Base-by-base conservation (phyloP, 1,284 basidiomycete species). In the Polyporus tsugae region DNA sequence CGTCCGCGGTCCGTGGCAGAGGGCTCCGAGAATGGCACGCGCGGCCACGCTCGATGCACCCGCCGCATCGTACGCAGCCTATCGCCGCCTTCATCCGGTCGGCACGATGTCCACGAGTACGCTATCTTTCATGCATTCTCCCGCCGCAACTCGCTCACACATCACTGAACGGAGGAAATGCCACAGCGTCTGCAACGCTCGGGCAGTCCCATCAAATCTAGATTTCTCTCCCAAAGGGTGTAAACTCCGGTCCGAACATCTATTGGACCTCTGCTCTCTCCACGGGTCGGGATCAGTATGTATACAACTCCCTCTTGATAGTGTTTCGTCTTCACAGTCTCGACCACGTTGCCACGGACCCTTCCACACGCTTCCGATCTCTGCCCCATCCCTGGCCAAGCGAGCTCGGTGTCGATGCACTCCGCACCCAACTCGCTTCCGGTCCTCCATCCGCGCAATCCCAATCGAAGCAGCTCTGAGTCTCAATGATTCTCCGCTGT, bases 1-100 rank as follows among this genome's bases (percentile, higher is more conserved):
- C 33, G 55, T 38, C 55, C 55, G 19, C 38, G 55, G 55, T 38
- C 55, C 55, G 35, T 58, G 55, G 35, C 52, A 33, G 22, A 29
- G 25, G 22, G 29, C 29, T 33, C 29, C 52, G 36, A 38, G 36
- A 9, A 58, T 17, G 15, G 19, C 33, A 11, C 33, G 17, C 35
- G 29, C 17, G 7, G 35, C 55, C 33, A 22, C 33, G 55, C 35
- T 38, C 36, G 10, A 52, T 25, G n/a, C 22, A 52, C 7, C 55
- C 36, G 35, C 35, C 33, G 19, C 11, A 52, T 3, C 19, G 15
- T 29, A 35, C 52, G 9, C 29, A 55, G 9, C 29, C 17, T 35
- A 55, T 17, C 29, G 13, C 33, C 33, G 52, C 33, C 6, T 55
- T 33, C 52, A 55, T 55, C 29, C 29, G 15, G 15, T 55, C 22